These are phyloP conservation scores for Leishmania turanica DNA, from an alignment of 208 protist species.

Conservation along the genomic window DNA sequence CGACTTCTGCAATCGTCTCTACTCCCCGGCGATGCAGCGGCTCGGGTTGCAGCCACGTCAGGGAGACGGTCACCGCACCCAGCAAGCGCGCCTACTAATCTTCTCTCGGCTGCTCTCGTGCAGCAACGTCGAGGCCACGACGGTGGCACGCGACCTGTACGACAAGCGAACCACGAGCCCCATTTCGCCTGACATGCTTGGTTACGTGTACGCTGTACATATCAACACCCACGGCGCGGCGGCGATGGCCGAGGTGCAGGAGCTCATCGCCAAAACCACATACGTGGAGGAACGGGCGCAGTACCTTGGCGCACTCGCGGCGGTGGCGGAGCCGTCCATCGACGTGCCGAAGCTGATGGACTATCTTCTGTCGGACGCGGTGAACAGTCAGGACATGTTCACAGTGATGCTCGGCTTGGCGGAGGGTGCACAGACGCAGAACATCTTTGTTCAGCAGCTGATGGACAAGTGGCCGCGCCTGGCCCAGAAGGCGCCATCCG, in stretches of 20 bases:
- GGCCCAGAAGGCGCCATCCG: conserved; percentile 45
- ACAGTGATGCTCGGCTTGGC: conserved; percentile 55
- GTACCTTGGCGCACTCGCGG: conserved; percentile 55
- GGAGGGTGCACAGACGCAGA: conserved; percentile 22
- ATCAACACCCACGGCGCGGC: conserved; percentile 40
- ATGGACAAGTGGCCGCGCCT: conserved; percentile 46
- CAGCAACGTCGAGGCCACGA: conserved; percentile 32
- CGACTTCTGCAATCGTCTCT: conserved; percentile 59
- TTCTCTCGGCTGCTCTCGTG: conserved; percentile 49
- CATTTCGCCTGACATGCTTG: conserved; percentile 56
- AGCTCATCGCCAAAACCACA: conserved; percentile 33
- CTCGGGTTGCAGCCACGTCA: conserved; percentile 32
- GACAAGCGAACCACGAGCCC: conserved; percentile 33
- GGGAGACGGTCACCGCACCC: conserved; percentile 38
- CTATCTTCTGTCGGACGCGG: conserved; percentile 67
- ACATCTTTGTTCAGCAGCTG: conserved; percentile 43
- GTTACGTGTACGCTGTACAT: conserved; percentile 44
- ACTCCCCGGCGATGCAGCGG: conserved; percentile 36
- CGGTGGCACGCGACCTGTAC: conserved; percentile 47
- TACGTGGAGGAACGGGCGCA: conserved; percentile 60
- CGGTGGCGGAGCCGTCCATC: conserved; percentile 28
- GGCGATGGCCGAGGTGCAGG: conserved; percentile 57
- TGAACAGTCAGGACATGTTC: conserved; percentile 63
- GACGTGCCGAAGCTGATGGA: conserved; percentile 56
- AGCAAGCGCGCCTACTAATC: conserved; percentile 48